These are phyloP conservation scores for Silene conica DNA, from an alignment of 148 eudicot species.

Conservation along the genomic window DNA sequence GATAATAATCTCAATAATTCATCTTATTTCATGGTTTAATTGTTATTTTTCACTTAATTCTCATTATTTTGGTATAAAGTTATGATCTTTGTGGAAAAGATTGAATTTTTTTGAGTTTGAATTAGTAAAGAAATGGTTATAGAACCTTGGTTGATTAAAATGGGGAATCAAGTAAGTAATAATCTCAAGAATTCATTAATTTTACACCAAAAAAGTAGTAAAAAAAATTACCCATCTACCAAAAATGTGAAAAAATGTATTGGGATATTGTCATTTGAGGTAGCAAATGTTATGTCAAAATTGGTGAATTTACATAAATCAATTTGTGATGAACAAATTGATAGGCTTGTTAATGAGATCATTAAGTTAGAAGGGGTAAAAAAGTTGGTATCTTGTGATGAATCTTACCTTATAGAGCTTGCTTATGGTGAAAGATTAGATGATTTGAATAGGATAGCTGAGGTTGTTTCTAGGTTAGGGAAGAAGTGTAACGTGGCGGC, in stretches of 20 bases:
- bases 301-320: constrained; percentile 68
- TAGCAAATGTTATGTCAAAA: constrained; percentile 89
- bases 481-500: constrained; percentile 61
- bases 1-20: constrained; percentile 42
- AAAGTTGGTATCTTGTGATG: constrained; percentile 52
- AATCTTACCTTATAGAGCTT: constrained; percentile 48
- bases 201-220: constrained; percentile 31
- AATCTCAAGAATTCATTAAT: constrained; percentile 62
- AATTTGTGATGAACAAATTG: constrained; percentile 44
- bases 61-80: constrained; percentile 12
- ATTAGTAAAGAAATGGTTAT: constrained; percentile 56
- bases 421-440: constrained; percentile 67
- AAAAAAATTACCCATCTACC: constrained; percentile 21
- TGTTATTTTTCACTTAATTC: not conserved
- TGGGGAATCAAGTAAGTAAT: constrained; percentile 74
- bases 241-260: constrained; percentile 32
- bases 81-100: constrained; percentile 21
- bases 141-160: constrained; percentile 73
- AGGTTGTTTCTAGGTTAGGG: constrained; percentile 76
- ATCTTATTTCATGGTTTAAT: not conserved
- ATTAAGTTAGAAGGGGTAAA: constrained; percentile 56
- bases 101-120: not conserved
- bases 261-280: constrained; percentile 87
- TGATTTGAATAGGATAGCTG: constrained; percentile 57
- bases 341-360: constrained; percentile 47